phyloP scores from a whole-genome alignment of 2,329 filamentous ascomycete genomes.

The Thelonectria blattea region DNA sequence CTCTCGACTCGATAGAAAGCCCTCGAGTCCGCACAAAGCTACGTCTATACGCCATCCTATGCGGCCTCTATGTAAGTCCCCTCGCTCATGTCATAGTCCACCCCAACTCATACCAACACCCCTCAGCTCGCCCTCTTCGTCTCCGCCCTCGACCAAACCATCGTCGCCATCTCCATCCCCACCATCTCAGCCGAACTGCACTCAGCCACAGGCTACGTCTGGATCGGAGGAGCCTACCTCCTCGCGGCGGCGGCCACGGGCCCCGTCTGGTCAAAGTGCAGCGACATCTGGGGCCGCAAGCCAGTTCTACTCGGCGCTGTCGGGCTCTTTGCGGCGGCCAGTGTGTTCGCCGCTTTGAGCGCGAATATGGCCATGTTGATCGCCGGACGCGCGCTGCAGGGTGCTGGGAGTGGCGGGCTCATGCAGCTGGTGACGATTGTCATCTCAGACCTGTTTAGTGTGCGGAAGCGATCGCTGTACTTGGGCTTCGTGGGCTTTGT shows the following conservation, averaged over 20 bases:
- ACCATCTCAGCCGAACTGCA: constrained; percentile 11
- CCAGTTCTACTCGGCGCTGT: constrained; percentile 7
- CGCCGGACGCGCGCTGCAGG: constrained; percentile 11
- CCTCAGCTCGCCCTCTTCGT: constrained; percentile 4
- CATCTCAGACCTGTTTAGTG: constrained; percentile 16
- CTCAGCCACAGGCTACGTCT: constrained; percentile 11
- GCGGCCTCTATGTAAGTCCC: constrained; percentile 6
- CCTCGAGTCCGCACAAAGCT: constrained; percentile 3
- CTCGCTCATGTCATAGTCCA: background rate
- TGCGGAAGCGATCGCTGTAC: constrained; percentile 51
- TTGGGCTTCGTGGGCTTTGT: constrained; percentile 68
- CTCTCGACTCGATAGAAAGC: constrained; percentile 4
- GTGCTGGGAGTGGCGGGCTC: constrained; percentile 4
- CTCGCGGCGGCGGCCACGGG: constrained; percentile 7
- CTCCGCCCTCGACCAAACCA: constrained; percentile 8
- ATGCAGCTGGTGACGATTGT: constrained; percentile 10
- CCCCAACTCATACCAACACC: background rate
- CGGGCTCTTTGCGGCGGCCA: constrained; percentile 1
- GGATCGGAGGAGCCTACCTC: constrained; percentile 19
- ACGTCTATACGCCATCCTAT: constrained; percentile 10
- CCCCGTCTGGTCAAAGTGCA: constrained; percentile 11
- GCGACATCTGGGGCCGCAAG: constrained; percentile 22
- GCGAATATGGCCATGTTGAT: constrained; percentile 16
- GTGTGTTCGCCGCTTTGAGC: constrained; percentile 1
- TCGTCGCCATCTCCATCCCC: constrained; percentile 13